Percentiles rank a stretch among this genome's conserved stretches.
Evolutionary conservation across 495 filamentous ascomycete species (phyloP).

Genomic region (Aspergillus affinis): DNA sequence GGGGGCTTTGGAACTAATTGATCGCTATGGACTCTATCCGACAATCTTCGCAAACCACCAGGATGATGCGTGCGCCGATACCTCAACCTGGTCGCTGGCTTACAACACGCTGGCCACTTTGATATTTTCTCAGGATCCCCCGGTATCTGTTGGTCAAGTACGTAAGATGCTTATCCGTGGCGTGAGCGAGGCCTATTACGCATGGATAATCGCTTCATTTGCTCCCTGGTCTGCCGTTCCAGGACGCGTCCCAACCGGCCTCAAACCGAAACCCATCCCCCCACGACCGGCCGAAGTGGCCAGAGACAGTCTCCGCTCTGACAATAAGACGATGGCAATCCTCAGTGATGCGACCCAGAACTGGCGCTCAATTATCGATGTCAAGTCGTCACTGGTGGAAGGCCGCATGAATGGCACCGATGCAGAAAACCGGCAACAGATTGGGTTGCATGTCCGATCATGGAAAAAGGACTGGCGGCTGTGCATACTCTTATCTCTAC

Average conservation of each 20-base stretch:
- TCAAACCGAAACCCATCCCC: constrained; percentile 47
- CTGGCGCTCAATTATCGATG: constrained; percentile 54
- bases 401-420: constrained; percentile 30
- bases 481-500: constrained; percentile 67
- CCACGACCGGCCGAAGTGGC: constrained; percentile 57
- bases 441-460: constrained; percentile 75
- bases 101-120: constrained; percentile 39
- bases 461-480: constrained; percentile 78
- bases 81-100: constrained; percentile 38
- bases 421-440: constrained; percentile 45
- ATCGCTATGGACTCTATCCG: constrained; percentile 71
- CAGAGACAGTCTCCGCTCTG: constrained; percentile 75
- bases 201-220: constrained; percentile 75
- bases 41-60: constrained; percentile 67
- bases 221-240: constrained; percentile 71
- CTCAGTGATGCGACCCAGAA: constrained; percentile 63
- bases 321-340: constrained; percentile 67
- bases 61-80: constrained; percentile 47
- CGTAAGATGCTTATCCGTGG: constrained; percentile 56
- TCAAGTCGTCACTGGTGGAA: constrained; percentile 49
- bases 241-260: constrained; percentile 34
- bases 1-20: constrained; percentile 66
- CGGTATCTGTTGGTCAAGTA: constrained; percentile 20
- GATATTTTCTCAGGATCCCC: constrained; percentile 19
- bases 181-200: constrained; percentile 59